Evolutionary conservation across 805 yeast species (phyloP), one percentile per base, ranked within the genome.

Genomic region (Myxozyma neotropica): DNA sequence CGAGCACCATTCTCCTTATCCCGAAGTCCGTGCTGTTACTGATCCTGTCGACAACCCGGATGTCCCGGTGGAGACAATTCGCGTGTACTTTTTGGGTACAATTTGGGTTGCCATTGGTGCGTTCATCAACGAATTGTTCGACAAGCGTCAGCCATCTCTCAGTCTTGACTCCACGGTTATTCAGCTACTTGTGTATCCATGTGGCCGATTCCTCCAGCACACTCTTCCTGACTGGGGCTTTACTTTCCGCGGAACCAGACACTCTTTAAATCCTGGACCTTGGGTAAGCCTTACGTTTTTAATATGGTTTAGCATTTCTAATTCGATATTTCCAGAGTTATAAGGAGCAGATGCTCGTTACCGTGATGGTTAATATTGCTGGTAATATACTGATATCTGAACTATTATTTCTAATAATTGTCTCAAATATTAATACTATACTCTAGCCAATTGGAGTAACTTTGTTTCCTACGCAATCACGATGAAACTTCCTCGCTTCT

Each of bases 1-100:
- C 26, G 36, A 46, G 33, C 40, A 48, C 19, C 61, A 58, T 29
- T 60, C 64, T 27, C 87, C 87, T 4, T 84, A 83, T 63, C 86
- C 88, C 0, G 89, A 85, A 67, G 85, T 85, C 13, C 73, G 89
- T 39, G 84, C 88, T 8, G 80, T 85, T 19, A 83, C 83, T n/a
- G 84, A 83, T 17, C 80, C 84, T 12, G 74, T 66, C 52, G 88
- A 84, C 64, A 85, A 84, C 59, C 78, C 54, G 13, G 26, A 15
- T 15, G 36, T 53, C 21, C 45, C 61, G 5, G 48, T 46, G 21
- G 61, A 57, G 54, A 57, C 61, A 6, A 23, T 53, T 8, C 57
- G 57, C 6, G 61, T 44, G 26, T 58, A 54, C 82, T 72, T 77
- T 3, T 72, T 84, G 29, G 83, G 83, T 0, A 58, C 81, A 1